Evolutionary conservation across 2,329 filamentous ascomycete genomes (phyloP), one percentile per base, ranked within the genome.

Genomic region (Chaetothyriales sp.): DNA sequence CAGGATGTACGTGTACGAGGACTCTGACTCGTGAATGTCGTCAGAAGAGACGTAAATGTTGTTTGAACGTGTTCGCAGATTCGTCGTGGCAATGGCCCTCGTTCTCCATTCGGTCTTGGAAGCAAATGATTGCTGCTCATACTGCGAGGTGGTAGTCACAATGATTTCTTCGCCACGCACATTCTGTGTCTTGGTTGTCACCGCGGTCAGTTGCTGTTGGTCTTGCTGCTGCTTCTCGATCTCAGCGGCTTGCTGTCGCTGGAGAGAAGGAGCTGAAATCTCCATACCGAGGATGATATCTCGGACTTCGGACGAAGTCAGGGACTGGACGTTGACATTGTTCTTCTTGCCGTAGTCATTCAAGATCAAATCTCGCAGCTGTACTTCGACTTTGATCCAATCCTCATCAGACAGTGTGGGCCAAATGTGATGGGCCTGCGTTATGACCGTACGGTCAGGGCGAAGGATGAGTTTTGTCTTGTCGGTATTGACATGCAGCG

Each of bases 291-390:
- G 72, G 62, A 98, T 98, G 63, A 98, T 97, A 65, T 98, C 92
- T 62, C 92, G 83, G 48, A 98, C 92, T 79, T 98, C 92, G 63
- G 86, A 95, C 66, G 82, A 95, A 1, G 92, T 98, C 70, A 98
- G 76, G 67, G 89, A 95, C 15, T 94, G 94, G 10, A 92, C 90
- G 63, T 98, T 98, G 73, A 98, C 92, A 62, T 97, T 98, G 75
- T 98, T 98, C 79, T 98, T 98, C 80, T 97, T 98, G 65, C 92
- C 92, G 66, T 98, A 98, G 66, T 98, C 92, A 61, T 97, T 95
- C 60, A 98, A 67, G 63, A 98, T 98, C 59, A 98, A 74, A 74
- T 98, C 92, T 67, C 92, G 84, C 44, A 98, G 75, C 65, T 94
- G 87, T 46, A 89, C 89, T 75, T 98, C 92, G n/a, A 98, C 88